A percentile compares a stretch with the other conserved stretches of the same genome.
phyloP scores from a whole-genome alignment of 441 rosid species.

The Eutrema salsugineum region DNA sequence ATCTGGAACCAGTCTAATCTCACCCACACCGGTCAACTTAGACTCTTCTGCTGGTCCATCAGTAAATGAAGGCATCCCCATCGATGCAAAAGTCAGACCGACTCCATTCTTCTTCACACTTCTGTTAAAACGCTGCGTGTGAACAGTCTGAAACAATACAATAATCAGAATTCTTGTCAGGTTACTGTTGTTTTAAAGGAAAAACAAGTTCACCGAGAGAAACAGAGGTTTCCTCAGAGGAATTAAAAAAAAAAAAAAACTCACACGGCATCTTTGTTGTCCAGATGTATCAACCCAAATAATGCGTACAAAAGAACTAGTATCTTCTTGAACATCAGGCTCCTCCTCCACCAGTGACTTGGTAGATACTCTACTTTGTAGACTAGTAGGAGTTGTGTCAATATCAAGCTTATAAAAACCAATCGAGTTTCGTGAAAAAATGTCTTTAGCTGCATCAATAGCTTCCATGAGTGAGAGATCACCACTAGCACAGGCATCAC shows the following conservation, averaged over 20 bases:
- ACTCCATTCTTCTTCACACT: constrained; percentile 68
- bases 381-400: constrained; percentile 17
- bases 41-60: constrained; percentile 82
- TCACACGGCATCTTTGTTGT: constrained; percentile 93
- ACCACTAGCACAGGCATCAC: constrained; percentile 64
- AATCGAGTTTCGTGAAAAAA: constrained; percentile 59
- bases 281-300: constrained; percentile 94
- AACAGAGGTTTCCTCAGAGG: neutral
- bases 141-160: constrained; percentile 57
- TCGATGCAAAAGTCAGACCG: constrained; percentile 76
- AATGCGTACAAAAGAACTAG: constrained; percentile 61
- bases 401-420: constrained; percentile 60
- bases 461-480: constrained; percentile 85
- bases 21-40: constrained; percentile 73
- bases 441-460: constrained; percentile 75
- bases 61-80: constrained; percentile 73
- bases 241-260: constrained; percentile 8
- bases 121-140: constrained; percentile 59
- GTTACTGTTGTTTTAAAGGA: neutral
- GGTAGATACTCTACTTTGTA: constrained; percentile 27
- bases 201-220: neutral
- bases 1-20: constrained; percentile 89
- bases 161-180: neutral
- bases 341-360: constrained; percentile 30
- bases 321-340: constrained; percentile 23